These are phyloP conservation scores for Acanthamoeba culbertsoni DNA, from an alignment of 208 protist genomes.

Conservation along the genomic window DNA sequence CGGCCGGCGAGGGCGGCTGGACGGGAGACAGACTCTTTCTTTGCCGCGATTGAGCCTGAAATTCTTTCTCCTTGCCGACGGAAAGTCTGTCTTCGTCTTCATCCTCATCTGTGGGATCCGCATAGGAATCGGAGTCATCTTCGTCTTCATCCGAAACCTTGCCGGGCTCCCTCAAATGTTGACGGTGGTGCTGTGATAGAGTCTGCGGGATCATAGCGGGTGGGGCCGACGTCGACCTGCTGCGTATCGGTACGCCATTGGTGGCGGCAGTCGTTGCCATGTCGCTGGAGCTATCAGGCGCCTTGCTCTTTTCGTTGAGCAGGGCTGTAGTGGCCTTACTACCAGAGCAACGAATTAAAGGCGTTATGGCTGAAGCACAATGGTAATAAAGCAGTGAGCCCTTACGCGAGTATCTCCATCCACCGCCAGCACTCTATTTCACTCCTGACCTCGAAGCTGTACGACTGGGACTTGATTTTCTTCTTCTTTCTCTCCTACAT, in stretches of 20 bases:
- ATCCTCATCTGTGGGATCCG: background rate
- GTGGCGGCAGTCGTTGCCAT: background rate
- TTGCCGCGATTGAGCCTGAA: background rate
- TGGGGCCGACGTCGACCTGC: background rate
- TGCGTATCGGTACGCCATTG: background rate
- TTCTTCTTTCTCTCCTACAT: constrained; percentile 12
- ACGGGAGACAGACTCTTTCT: background rate
- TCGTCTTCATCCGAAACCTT: background rate
- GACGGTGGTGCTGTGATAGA: background rate
- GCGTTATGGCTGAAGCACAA: too few relatives aligned
- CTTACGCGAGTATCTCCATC: constrained; percentile 23
- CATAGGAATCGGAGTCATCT: background rate
- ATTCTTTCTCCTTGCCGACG: background rate
- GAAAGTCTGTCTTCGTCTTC: background rate
- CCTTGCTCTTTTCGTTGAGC: background rate
- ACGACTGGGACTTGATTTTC: constrained; percentile 9
- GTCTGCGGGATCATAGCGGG: background rate
- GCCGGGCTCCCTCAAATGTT: background rate
- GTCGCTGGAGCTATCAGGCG: background rate
- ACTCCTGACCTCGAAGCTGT: constrained; percentile 46
- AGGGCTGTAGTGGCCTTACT: background rate
- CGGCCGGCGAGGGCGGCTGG: background rate
- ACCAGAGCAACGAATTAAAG: too few relatives aligned
- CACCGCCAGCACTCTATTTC: constrained; percentile 22
- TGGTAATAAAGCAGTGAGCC: too few relatives aligned